Evolutionary conservation across 768 basidiomycete genomes (phyloP).

Genomic region (Scleroderma bovista): DNA sequence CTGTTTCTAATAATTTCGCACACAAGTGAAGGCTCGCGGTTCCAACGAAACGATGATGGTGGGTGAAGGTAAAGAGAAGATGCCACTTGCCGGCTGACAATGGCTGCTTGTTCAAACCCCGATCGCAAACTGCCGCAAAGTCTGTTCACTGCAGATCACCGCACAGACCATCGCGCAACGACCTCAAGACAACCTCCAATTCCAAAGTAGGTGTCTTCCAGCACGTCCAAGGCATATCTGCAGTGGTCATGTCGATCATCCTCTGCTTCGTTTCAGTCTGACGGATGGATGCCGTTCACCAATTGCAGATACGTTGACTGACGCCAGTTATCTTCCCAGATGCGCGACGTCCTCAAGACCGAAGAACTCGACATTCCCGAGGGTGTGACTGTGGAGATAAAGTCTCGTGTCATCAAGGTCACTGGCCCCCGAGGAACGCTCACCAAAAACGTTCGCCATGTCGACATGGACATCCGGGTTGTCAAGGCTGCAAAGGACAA

Average conservation of each 20-base stretch:
- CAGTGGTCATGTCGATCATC: background rate
- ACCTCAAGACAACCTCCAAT: slow-evolving; percentile 20
- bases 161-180: slow-evolving; percentile 11
- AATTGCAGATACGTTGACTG: slow-evolving; percentile 29
- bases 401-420: slow-evolving; percentile 88
- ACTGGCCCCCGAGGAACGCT: slow-evolving; percentile 90
- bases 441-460: slow-evolving; percentile 87
- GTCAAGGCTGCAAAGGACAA: slow-evolving; percentile 66
- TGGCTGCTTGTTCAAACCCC: slow-evolving; percentile 32
- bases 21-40: slow-evolving; percentile 41
- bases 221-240: background rate
- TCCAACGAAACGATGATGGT: slow-evolving; percentile 39
- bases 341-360: slow-evolving; percentile 90
- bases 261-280: background rate
- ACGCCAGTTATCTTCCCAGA: slow-evolving; percentile 39
- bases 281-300: slow-evolving; percentile 35
- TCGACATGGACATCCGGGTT: slow-evolving; percentile 89
- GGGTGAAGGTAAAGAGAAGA: slow-evolving; percentile 40
- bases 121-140: slow-evolving; percentile 25
- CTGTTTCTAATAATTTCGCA: slow-evolving; percentile 43
- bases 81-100: slow-evolving; percentile 18
- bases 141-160: slow-evolving; percentile 4
- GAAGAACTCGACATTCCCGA: slow-evolving; percentile 90
- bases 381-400: slow-evolving; percentile 79
- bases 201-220: slow-evolving; percentile 23